phyloP scores from a whole-genome alignment of 441 rosid species.

The Aquilaria agallochum region DNA sequence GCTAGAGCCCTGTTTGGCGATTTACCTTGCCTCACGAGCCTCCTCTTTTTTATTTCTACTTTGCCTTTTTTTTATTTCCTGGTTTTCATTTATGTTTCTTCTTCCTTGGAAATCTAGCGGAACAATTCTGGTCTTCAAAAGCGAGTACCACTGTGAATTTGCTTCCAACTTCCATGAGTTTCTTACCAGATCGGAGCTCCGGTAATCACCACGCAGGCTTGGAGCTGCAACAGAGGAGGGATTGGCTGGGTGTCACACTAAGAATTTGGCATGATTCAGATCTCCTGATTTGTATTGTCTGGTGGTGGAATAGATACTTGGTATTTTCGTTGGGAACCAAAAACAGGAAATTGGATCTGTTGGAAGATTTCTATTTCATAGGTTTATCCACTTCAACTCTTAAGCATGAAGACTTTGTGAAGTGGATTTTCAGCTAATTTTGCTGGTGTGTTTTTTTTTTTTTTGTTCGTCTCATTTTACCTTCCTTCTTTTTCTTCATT shows the following conservation, averaged over 20 bases:
- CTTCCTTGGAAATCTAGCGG: not conserved
- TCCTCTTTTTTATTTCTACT: no score
- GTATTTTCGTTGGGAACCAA: slow-evolving; percentile 18
- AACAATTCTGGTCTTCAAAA: slow-evolving; percentile 4
- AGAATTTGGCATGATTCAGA: not conserved
- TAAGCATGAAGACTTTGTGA: slow-evolving; percentile 80
- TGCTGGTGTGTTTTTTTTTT: slow-evolving; percentile 42
- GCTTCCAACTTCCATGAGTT: not conserved
- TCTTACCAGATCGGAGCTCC: not conserved
- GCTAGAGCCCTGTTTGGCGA: no score
- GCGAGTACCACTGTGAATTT: not conserved
- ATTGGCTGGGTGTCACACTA: not conserved
- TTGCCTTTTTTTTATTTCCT: not conserved
- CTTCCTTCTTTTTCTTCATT: not conserved
- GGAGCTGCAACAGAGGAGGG: not conserved
- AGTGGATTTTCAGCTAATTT: slow-evolving; percentile 72
- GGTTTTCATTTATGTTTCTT: slow-evolving; percentile 2
- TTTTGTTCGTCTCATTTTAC: slow-evolving; percentile 6
- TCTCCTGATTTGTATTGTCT: slow-evolving; percentile 16
- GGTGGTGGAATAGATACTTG: slow-evolving; percentile 24
- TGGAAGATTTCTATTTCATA: not conserved
- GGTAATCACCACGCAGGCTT: no score
- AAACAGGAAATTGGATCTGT: slow-evolving; percentile 33
- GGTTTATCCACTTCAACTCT: slow-evolving; percentile 13
- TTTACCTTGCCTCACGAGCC: no score